These are phyloP conservation scores for Zygnema circumcarinatum DNA, from an alignment of 139 green algal genomes.

Conservation along the genomic window DNA sequence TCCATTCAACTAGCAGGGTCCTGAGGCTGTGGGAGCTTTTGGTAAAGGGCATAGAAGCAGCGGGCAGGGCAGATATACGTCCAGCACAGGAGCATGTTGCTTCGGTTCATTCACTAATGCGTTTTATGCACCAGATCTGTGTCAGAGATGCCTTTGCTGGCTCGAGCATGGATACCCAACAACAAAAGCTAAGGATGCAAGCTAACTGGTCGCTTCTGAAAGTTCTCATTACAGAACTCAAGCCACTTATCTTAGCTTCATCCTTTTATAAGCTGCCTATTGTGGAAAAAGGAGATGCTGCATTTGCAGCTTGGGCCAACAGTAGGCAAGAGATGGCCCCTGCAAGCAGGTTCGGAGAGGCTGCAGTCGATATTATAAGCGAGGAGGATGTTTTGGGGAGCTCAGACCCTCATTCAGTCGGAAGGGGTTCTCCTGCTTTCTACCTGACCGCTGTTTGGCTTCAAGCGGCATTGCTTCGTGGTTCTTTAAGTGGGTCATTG, in stretches of 20 bases:
- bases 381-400: neutral
- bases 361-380: neutral
- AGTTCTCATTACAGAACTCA: neutral
- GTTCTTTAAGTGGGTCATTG: neutral
- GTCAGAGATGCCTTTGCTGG: neutral
- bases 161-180: neutral
- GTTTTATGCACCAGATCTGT: conserved; percentile 4
- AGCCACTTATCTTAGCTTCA: neutral
- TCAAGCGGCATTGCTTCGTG: neutral
- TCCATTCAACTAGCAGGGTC: neutral
- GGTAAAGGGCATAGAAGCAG: neutral
- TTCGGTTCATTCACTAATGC: neutral
- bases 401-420: neutral
- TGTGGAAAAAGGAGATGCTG: neutral
- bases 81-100: neutral
- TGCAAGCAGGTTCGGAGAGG: neutral
- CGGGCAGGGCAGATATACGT: neutral
- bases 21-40: neutral
- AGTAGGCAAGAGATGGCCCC: neutral
- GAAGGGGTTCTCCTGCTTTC: neutral
- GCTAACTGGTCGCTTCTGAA: neutral
- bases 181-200: neutral
- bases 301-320: neutral
- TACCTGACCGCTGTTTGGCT: neutral
- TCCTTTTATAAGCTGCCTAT: conserved; percentile 18